These are phyloP conservation scores for Penicillium corylophilum DNA, from an alignment of 2,329 filamentous ascomycete genomes.

Conservation along the genomic window DNA sequence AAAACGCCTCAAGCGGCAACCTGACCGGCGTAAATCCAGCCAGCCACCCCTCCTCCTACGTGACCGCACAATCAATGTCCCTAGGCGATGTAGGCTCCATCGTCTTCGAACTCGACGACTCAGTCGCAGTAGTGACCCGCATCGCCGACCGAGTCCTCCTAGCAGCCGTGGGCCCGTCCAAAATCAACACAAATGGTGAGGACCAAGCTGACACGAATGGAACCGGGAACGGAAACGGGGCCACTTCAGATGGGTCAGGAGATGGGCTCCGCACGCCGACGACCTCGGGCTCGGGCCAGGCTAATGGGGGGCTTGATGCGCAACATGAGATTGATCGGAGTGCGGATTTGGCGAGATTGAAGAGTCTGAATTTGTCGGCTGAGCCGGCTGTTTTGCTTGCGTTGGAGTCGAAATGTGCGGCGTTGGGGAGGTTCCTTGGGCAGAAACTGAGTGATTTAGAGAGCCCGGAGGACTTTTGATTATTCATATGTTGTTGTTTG, in stretches of 20 bases:
- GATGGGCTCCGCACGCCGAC: conserved; percentile 12
- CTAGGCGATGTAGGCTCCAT: conserved; percentile 46
- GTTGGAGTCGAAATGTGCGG: conserved; percentile 44
- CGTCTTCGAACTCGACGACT: conserved; percentile 43
- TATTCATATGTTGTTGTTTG: too few species aligned
- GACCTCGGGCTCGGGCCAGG: conserved; percentile 8
- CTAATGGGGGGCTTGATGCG: conserved; percentile 30
- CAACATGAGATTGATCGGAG: conserved; percentile 44
- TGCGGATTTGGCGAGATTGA: conserved; percentile 39
- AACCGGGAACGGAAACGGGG: conserved; percentile 5
- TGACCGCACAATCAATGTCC: conserved; percentile 42
- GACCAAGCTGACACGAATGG: conserved; percentile 17
- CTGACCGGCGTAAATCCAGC: conserved; percentile 44
- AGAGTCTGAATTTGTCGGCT: conserved; percentile 40
- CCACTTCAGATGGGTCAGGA: conserved; percentile 10
- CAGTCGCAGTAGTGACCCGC: conserved; percentile 42
- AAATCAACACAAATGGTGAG: conserved; percentile 2
- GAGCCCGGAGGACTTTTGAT: conserved; percentile 43
- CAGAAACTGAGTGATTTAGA: conserved; percentile 43
- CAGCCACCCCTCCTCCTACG: conserved; percentile 44
- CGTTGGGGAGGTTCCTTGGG: conserved; percentile 40
- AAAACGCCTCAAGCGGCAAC: conserved; percentile 41
- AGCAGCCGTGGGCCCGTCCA: conserved; percentile 42
- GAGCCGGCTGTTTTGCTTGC: conserved; percentile 41
- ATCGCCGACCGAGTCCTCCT: conserved; percentile 46